phyloP scores from a whole-genome alignment of 225 moss, liverwort and hornwort species.

The Sphagnum contortum region DNA sequence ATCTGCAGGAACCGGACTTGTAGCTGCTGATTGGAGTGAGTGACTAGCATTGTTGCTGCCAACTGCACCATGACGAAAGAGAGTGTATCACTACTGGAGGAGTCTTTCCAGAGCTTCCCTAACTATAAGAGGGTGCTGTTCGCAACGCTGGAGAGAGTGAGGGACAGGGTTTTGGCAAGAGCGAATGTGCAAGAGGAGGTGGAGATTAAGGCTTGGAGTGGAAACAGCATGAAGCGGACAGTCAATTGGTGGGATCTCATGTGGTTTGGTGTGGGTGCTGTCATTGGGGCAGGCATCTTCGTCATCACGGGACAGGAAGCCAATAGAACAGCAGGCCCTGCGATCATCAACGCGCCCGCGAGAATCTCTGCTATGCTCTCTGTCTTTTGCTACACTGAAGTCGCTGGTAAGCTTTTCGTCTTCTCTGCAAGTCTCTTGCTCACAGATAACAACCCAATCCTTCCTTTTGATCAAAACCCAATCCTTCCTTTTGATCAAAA shows the following conservation, averaged over 20 bases:
- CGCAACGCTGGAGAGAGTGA: slow-evolving; percentile 31
- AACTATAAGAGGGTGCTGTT: slow-evolving; percentile 38
- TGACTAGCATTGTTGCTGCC: too few relatives aligned
- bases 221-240: slow-evolving; percentile 35
- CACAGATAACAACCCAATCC: not conserved
- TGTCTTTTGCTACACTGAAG: slow-evolving; percentile 78
- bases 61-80: not conserved
- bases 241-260: slow-evolving; percentile 65
- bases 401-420: slow-evolving; percentile 35
- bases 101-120: slow-evolving; percentile 49
- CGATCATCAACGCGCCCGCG: slow-evolving; percentile 44
- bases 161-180: slow-evolving; percentile 35
- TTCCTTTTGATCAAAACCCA: not conserved
- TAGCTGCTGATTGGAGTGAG: too few relatives aligned
- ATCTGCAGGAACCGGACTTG: too few relatives aligned
- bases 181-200: slow-evolving; percentile 28
- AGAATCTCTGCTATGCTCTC: slow-evolving; percentile 78
- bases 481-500: not conserved
- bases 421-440: not conserved
- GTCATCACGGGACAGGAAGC: slow-evolving; percentile 83
- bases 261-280: slow-evolving; percentile 80
- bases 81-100: slow-evolving; percentile 37
- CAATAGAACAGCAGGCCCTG: slow-evolving; percentile 39
- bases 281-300: slow-evolving; percentile 77
- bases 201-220: slow-evolving; percentile 32